phyloP scores from a whole-genome alignment of 2,329 filamentous ascomycete genomes.

The Cordyceps militaris region DNA sequence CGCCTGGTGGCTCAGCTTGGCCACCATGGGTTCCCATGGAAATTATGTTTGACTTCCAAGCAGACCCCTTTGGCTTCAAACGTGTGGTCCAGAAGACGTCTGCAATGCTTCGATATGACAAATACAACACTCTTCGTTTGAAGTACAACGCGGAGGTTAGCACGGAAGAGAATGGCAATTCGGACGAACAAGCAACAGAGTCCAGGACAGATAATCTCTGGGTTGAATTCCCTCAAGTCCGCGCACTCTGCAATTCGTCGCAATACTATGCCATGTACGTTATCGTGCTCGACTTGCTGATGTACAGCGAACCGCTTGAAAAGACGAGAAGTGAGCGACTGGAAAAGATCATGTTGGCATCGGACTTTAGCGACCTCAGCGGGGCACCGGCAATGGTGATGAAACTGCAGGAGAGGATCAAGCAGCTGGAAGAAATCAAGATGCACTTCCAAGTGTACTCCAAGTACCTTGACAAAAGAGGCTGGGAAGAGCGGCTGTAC shows the following conservation, averaged over 20 bases:
- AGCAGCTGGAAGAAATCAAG: slow-evolving; percentile 93
- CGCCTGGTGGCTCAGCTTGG: slow-evolving; percentile 79
- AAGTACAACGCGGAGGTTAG: slow-evolving; percentile 96
- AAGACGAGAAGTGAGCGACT: slow-evolving; percentile 94
- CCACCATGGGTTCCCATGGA: slow-evolving; percentile 98
- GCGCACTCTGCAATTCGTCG: slow-evolving; percentile 91
- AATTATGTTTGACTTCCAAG: slow-evolving; percentile 93
- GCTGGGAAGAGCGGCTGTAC: slow-evolving; percentile 84
- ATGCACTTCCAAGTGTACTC: slow-evolving; percentile 91
- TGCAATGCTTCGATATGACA: slow-evolving; percentile 88
- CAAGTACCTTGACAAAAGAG: slow-evolving; percentile 75
- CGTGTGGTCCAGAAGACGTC: slow-evolving; percentile 96
- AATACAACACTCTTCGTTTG: slow-evolving; percentile 92
- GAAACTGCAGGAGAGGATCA: slow-evolving; percentile 83
- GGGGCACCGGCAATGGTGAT: slow-evolving; percentile 91
- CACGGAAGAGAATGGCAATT: slow-evolving; percentile 42
- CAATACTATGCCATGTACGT: slow-evolving; percentile 99
- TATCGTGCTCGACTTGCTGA: slow-evolving; percentile 88
- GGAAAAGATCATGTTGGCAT: slow-evolving; percentile 98
- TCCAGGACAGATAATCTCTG: slow-evolving; percentile 91
- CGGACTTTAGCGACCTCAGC: slow-evolving; percentile 93
- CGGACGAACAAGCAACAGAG: slow-evolving; percentile 54
- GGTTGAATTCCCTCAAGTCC: slow-evolving; percentile 91
- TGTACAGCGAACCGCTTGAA: slow-evolving; percentile 93
- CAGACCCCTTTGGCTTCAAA: slow-evolving; percentile 95